Percentiles rank a stretch among this genome's conserved stretches.
These are phyloP conservation scores for Suhomyces sp. DNA, from an alignment of 805 yeast species.

Conservation along the genomic window DNA sequence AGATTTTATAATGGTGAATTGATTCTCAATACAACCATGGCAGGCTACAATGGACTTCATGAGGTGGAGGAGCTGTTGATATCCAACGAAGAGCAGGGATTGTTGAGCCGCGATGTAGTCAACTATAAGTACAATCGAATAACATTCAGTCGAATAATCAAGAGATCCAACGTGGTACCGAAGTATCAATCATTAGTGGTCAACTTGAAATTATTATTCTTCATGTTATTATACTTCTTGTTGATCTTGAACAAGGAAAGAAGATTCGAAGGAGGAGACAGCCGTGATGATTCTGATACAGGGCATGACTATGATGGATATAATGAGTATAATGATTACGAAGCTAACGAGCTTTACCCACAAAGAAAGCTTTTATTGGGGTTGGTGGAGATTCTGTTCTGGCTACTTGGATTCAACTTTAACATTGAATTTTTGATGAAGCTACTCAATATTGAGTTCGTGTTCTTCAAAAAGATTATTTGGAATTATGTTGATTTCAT, in stretches of 20 bases:
- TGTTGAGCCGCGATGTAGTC: slow-evolving; percentile 15
- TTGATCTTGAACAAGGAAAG: slow-evolving; percentile 26
- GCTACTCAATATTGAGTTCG: slow-evolving; percentile 43
- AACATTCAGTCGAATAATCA: slow-evolving; percentile 28
- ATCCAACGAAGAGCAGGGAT: slow-evolving; percentile 11
- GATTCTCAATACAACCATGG: slow-evolving; percentile 27
- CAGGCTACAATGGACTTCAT: slow-evolving; percentile 16
- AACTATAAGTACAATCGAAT: slow-evolving; percentile 33
- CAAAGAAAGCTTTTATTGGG: slow-evolving; percentile 9
- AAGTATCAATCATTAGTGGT: slow-evolving; percentile 42
- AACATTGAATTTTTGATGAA: slow-evolving; percentile 48
- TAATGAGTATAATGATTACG: no score
- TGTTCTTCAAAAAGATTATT: slow-evolving; percentile 47
- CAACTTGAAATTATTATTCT: slow-evolving; percentile 32
- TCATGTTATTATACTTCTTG: slow-evolving; percentile 31
- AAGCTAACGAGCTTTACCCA: no score
- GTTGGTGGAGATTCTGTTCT: slow-evolving; percentile 37
- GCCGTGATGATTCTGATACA: no score
- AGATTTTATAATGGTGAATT: slow-evolving; percentile 55
- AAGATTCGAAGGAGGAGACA: slow-evolving; percentile 4
- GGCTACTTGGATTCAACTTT: slow-evolving; percentile 46
- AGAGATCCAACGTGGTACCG: slow-evolving; percentile 37
- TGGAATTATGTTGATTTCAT: slow-evolving; percentile 53
- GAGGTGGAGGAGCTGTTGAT: slow-evolving; percentile 16
- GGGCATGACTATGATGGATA: background rate